phyloP scores from a whole-genome alignment of 129 eudicot genomes.

The Heracleum sosnowskyi region DNA sequence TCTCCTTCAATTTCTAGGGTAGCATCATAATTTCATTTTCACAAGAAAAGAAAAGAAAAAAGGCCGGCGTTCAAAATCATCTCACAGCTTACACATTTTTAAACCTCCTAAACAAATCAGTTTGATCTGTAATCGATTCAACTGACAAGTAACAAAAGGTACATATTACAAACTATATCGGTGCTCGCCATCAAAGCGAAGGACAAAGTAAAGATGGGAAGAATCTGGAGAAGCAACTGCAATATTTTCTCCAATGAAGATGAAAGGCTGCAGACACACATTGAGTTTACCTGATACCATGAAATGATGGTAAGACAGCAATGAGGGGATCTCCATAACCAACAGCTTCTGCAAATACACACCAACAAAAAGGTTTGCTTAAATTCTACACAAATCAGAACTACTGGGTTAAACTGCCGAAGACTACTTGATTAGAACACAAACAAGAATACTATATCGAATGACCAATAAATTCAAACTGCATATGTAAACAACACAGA shows the following conservation, averaged over 20 bases:
- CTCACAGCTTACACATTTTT: conserved; percentile 15
- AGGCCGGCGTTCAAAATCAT: conserved; percentile 3
- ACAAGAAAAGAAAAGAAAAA: neutral
- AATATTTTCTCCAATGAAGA: conserved; percentile 7
- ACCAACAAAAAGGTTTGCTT: neutral
- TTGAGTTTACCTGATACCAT: conserved; percentile 28
- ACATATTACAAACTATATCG: conserved; percentile 4
- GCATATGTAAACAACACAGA: neutral
- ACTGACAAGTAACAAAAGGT: conserved; percentile 2
- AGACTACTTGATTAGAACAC: neutral
- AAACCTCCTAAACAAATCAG: conserved; percentile 3
- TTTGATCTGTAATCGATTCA: neutral
- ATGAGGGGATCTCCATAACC: conserved; percentile 91
- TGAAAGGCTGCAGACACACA: neutral
- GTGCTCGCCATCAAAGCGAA: conserved; percentile 3
- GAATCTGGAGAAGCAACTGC: conserved; percentile 6
- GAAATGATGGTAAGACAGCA: conserved; percentile 79
- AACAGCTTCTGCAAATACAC: conserved; percentile 56
- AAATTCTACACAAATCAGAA: neutral
- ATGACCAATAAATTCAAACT: neutral
- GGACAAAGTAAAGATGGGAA: neutral
- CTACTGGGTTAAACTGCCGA: neutral
- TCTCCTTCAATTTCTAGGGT: neutral
- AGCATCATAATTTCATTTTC: neutral
- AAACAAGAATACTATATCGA: neutral